Evolutionary conservation across 257 asterid species (phyloP).

Genomic region (Solanum rostratum): DNA sequence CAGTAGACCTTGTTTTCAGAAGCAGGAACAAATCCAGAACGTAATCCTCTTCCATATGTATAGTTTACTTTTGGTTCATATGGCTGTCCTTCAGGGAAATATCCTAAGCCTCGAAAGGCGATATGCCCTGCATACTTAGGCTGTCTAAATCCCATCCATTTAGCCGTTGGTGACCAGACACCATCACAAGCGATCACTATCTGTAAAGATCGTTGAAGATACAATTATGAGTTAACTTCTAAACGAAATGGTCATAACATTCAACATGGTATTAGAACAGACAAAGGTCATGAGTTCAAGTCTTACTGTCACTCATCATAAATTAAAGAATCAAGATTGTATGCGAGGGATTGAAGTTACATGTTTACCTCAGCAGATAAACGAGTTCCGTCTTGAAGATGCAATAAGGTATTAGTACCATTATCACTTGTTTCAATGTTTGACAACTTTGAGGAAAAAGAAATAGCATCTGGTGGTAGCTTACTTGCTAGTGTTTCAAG

Average conservation of each 20-base stretch:
- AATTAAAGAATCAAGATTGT: not conserved
- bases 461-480: slow-evolving; percentile 48
- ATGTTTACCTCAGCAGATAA: slow-evolving; percentile 57
- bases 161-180: slow-evolving; percentile 70
- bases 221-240: not conserved
- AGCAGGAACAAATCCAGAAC: slow-evolving; percentile 61
- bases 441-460: slow-evolving; percentile 61
- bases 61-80: slow-evolving; percentile 46
- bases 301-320: not conserved
- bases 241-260: not conserved
- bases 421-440: slow-evolving; percentile 25
- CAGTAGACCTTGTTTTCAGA: slow-evolving; percentile 78
- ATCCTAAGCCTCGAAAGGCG: slow-evolving; percentile 68
- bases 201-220: slow-evolving; percentile 15
- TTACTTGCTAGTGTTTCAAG: slow-evolving; percentile 60
- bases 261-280: not conserved
- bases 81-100: slow-evolving; percentile 65
- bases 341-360: not conserved
- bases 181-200: slow-evolving; percentile 86
- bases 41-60: slow-evolving; percentile 65
- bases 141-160: slow-evolving; percentile 80
- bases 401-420: slow-evolving; percentile 28
- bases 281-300: not conserved
- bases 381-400: slow-evolving; percentile 46
- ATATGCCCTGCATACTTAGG: slow-evolving; percentile 64